Base-by-base conservation (phyloP, 2,329 filamentous ascomycete genomes). In the Sporothrix pallida region DNA sequence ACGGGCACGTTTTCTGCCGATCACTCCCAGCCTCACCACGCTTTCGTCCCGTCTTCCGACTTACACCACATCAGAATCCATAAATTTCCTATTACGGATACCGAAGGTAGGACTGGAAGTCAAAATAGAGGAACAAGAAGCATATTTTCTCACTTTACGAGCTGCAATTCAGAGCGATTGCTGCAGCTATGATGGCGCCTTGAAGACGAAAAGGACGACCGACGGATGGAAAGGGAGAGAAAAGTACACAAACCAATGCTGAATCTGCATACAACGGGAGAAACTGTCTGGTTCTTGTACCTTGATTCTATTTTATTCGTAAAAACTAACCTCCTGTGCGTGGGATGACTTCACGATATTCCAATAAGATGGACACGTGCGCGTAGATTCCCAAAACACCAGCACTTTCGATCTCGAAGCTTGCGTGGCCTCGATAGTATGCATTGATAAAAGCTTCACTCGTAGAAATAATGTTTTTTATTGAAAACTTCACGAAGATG, bases 351-450 rank as follows among this genome's bases (percentile, higher is more conserved):
- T 3, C 44, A 48, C 54, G 37, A 70, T 58, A 26, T 46, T 15
- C 68, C 68, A 60, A 70, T 70, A 60, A 60, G 10, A 46, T 15
- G n/a, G 7, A 46, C 52, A 70, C 52, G 68, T 60, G 68, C 63
- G 26, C 23, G 44, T 10, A 26, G 23, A 26, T n/a, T n/a, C n/a
- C n/a, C n/a, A n/a, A n/a, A n/a, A n/a, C n/a, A n/a, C n/a, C n/a
- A n/a, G n/a, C n/a, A n/a, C n/a, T n/a, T n/a, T n/a, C 1, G 8
- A 20, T 26, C 7, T n/a, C 8, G 1, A 17, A 20, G 17, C 50
- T 42, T 20, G 52, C n/a, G 48, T 5, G 68, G 26, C 26, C 50
- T 37, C 31, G 31, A 31, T 70, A 2, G 15, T 13, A 69, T 23
- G 65, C 8, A 13, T 31, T 54, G 46, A 15, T n/a, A 8, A 63